Conservation (phyloP, 345 rosid genomes). For the Salix koriyanagi region DNA sequence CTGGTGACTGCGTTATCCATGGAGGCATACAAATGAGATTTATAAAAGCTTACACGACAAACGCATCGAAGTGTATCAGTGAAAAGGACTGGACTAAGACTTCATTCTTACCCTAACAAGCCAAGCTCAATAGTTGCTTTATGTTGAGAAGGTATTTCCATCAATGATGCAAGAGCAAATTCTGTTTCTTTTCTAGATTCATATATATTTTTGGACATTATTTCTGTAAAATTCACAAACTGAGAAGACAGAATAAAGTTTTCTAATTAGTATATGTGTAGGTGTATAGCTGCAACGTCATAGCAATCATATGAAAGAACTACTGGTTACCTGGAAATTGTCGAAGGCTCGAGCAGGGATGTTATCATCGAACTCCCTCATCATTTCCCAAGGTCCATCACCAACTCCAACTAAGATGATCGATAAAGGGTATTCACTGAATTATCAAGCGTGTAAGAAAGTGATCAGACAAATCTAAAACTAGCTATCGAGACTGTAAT, state of each 20-base stretch:
- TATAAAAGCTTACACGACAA: background rate
- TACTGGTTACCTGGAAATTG: constrained; percentile 72
- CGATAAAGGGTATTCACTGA: constrained; percentile 83
- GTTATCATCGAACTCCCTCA: constrained; percentile 94
- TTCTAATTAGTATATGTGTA: background rate
- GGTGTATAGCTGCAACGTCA: background rate
- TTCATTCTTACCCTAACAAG: constrained; percentile 59
- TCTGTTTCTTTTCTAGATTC: constrained; percentile 71
- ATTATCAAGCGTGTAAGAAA: background rate
- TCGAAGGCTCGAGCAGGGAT: constrained; percentile 93
- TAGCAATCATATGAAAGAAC: background rate
- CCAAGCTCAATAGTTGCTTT: constrained; percentile 85
- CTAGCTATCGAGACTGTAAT: background rate
- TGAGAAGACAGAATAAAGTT: constrained; percentile 18
- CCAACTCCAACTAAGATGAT: constrained; percentile 92
- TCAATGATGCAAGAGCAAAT: constrained; percentile 85
- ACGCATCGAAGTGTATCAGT: background rate
- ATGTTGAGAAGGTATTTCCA: constrained; percentile 94
- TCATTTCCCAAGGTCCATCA: constrained; percentile 99
- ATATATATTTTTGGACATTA: constrained; percentile 69
- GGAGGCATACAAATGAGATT: constrained; percentile 14
- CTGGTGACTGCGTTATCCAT: constrained; percentile 31
- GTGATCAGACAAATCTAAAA: background rate
- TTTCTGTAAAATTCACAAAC: constrained; percentile 94
- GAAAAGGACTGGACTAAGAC: background rate